A percentile compares a stretch with the other conserved stretches of the same genome.
Conservation (phyloP, 2,329 filamentous ascomycete genomes). For the Parafenestella ontariensis region DNA sequence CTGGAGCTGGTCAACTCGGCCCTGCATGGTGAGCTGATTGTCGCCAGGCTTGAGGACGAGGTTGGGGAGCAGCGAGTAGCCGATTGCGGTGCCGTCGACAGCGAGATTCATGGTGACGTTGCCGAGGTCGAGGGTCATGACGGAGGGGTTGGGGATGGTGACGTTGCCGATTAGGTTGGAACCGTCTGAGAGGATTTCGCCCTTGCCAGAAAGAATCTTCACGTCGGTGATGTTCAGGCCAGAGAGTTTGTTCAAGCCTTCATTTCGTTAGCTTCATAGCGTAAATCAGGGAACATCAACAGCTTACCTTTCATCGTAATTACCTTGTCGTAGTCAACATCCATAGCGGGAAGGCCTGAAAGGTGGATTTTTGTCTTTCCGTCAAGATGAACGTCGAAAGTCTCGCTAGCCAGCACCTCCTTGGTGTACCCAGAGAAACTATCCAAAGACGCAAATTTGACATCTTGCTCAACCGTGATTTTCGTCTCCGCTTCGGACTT, state of each 20-base stretch:
- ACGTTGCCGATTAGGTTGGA: constrained; percentile 69
- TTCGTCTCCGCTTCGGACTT: constrained; percentile 52
- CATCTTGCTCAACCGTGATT: constrained; percentile 53
- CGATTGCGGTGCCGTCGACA: constrained; percentile 61
- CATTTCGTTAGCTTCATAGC: neutral
- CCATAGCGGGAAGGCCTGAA: constrained; percentile 57
- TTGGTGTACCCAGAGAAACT: constrained; percentile 60
- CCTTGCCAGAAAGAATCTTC: constrained; percentile 53
- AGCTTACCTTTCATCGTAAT: constrained; percentile 63
- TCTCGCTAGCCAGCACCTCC: constrained; percentile 57
- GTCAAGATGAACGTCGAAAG: constrained; percentile 57
- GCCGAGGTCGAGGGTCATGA: constrained; percentile 71
- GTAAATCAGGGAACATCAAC: neutral
- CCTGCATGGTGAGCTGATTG: constrained; percentile 64
- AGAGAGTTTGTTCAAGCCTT: constrained; percentile 65
- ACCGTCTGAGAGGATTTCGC: constrained; percentile 49
- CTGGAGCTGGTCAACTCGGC: constrained; percentile 59
- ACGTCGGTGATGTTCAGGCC: constrained; percentile 61
- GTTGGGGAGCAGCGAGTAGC: constrained; percentile 64
- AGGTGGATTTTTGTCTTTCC: constrained; percentile 62
- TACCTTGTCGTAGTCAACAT: constrained; percentile 63
- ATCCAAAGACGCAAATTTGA: constrained; percentile 52
- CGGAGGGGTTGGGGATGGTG: constrained; percentile 69
- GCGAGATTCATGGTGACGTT: constrained; percentile 68
- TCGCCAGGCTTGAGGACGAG: constrained; percentile 65